A percentile compares a stretch with the other conserved stretches of the same genome.
Evolutionary conservation across 176 grass and related monocot genomes (phyloP).

Genomic region (Oryza meyeriana): DNA sequence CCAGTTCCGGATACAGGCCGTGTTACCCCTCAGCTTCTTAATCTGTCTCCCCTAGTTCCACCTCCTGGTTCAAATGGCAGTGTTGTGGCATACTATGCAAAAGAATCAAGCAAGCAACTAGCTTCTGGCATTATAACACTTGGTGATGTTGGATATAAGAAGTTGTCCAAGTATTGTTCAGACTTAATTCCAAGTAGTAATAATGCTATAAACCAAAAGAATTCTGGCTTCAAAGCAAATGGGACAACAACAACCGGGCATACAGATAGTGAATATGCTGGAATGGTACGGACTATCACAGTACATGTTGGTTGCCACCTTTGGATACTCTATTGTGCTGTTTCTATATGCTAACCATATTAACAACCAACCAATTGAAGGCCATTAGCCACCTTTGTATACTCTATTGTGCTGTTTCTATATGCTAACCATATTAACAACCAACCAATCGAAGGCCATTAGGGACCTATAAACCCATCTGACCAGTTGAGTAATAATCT

Average conservation of each 20-base stretch:
- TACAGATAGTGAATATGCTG: conserved; percentile 58
- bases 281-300: conserved; percentile 53
- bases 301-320: not conserved
- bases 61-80: conserved; percentile 52
- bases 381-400: not conserved
- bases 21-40: conserved; percentile 75
- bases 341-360: conserved; percentile 6
- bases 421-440: conserved; percentile 18
- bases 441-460: not conserved
- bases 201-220: conserved; percentile 47
- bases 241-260: conserved; percentile 44
- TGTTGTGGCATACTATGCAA: conserved; percentile 82
- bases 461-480: not conserved
- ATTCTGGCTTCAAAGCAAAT: conserved; percentile 45
- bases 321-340: conserved; percentile 8
- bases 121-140: conserved; percentile 84
- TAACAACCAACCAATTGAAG: conserved; percentile 11
- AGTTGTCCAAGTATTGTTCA: conserved; percentile 71
- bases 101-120: conserved; percentile 89
- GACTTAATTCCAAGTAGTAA: conserved; percentile 61
- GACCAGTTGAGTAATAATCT: not conserved
- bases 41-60: conserved; percentile 28
- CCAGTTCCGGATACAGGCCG: conserved; percentile 53
- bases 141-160: conserved; percentile 83
- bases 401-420: conserved; percentile 1